Percentiles rank a stretch among this genome's conserved stretches.
Conservation (phyloP, 78 protist species). For the Tieghemostelium lacteum region DNA sequence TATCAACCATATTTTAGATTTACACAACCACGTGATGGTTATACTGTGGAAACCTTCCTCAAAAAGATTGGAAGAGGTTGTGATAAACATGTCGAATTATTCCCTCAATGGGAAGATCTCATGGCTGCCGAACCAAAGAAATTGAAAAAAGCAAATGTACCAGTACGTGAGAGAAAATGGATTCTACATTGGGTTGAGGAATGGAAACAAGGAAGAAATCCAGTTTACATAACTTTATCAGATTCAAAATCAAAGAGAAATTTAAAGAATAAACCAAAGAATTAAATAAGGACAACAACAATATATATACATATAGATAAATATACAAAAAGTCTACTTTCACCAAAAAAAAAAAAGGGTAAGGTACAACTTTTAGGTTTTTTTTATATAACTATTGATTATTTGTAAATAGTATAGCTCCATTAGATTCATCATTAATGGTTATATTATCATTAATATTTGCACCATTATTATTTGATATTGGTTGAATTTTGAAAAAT, state of each 20-base stretch:
- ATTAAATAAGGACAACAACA: neutral
- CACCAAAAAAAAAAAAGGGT: too few relatives aligned
- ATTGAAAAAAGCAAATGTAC: conserved; percentile 35
- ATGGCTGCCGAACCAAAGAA: conserved; percentile 28
- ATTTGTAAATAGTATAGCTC: too few relatives aligned
- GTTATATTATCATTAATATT: too few relatives aligned
- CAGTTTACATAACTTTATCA: conserved; percentile 44
- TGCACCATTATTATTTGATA: neutral
- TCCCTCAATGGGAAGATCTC: conserved; percentile 63
- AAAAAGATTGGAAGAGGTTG: conserved; percentile 64
- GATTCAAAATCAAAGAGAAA: conserved; percentile 45
- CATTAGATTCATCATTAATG: neutral
- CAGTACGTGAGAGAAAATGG: conserved; percentile 63
- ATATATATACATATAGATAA: too few relatives aligned
- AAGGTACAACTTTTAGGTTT: too few relatives aligned
- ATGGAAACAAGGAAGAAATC: conserved; percentile 75
- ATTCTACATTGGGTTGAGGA: conserved; percentile 77
- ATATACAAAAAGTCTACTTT: too few relatives aligned
- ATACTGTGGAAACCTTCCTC: conserved; percentile 53
- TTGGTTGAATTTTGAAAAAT: too few relatives aligned
- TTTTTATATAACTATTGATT: too few relatives aligned
- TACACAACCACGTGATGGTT: conserved; percentile 73
- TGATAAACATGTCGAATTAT: conserved; percentile 40
- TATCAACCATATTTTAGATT: conserved; percentile 49
- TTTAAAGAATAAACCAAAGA: conserved; percentile 7